Conservation (phyloP, 1,139 yeast species). For the Saccharomyces hybrid region DNA sequence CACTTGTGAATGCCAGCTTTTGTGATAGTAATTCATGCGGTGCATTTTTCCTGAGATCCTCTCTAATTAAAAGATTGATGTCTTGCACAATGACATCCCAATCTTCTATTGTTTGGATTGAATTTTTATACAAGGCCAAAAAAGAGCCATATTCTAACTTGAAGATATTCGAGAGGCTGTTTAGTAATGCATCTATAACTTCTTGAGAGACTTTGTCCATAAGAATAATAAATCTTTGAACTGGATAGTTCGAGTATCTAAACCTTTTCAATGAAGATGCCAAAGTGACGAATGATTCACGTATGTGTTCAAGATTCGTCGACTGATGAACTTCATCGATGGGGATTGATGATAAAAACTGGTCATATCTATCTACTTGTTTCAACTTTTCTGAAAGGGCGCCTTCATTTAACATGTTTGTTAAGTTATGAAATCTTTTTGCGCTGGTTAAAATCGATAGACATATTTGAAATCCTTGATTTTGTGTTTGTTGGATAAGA, state of each 20-base stretch:
- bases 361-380: slow-evolving; percentile 48
- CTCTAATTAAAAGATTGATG: slow-evolving; percentile 1
- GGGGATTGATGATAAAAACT: slow-evolving; percentile 65
- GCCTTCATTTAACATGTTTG: slow-evolving; percentile 63
- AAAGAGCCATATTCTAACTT: slow-evolving; percentile 24
- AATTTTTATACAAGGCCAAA: slow-evolving; percentile 11
- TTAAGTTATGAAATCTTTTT: slow-evolving; percentile 72
- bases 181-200: slow-evolving; percentile 32
- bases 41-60: not conserved
- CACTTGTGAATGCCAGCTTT: not conserved
- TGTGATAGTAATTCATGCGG: not conserved
- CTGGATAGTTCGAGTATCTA: slow-evolving; percentile 55
- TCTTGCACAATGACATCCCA: slow-evolving; percentile 1
- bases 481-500: slow-evolving; percentile 50
- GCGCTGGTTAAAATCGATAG: slow-evolving; percentile 58
- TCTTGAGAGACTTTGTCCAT: slow-evolving; percentile 55
- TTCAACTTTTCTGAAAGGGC: slow-evolving; percentile 55
- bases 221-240: slow-evolving; percentile 52
- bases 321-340: slow-evolving; percentile 51
- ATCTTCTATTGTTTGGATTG: slow-evolving; percentile 8
- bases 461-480: slow-evolving; percentile 50
- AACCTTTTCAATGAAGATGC: slow-evolving; percentile 61
- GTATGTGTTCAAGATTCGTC: slow-evolving; percentile 39
- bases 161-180: slow-evolving; percentile 34
- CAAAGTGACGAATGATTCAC: slow-evolving; percentile 40